Conservation (phyloP, 257 asterid species). For the Sherardia arvensis region DNA sequence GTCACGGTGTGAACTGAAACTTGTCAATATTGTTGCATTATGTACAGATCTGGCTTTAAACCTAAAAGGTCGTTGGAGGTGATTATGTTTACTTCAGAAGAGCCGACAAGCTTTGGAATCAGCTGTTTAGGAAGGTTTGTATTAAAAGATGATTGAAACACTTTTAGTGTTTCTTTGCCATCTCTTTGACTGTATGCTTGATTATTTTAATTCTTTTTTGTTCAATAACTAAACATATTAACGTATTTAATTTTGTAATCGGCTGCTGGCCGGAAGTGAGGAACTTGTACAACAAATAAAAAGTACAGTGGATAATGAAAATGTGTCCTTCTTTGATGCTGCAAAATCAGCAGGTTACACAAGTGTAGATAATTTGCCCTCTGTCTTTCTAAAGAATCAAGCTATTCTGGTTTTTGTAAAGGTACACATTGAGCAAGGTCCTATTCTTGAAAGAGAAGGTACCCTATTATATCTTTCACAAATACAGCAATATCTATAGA, state of each 20-base stretch:
- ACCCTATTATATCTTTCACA: neutral
- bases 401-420: slow-evolving; percentile 70
- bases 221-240: too few species aligned
- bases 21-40: neutral
- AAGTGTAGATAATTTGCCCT: slow-evolving; percentile 40
- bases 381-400: slow-evolving; percentile 56
- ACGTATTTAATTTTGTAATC: slow-evolving; percentile 70
- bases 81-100: slow-evolving; percentile 96
- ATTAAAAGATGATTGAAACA: neutral
- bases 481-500: neutral
- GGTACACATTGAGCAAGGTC: slow-evolving; percentile 98
- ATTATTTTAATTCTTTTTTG: neutral
- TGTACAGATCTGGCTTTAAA: too few species aligned
- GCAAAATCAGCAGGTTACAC: slow-evolving; percentile 65
- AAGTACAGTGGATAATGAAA: too few species aligned
- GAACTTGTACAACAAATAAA: slow-evolving; percentile 55
- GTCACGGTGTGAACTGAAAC: neutral
- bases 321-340: slow-evolving; percentile 55
- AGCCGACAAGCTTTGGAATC: slow-evolving; percentile 95
- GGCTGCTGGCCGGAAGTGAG: slow-evolving; percentile 70
- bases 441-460: slow-evolving; percentile 94
- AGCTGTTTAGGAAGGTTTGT: slow-evolving; percentile 92
- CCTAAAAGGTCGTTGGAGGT: slow-evolving; percentile 87
- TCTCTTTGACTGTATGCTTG: neutral
- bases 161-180: slow-evolving; percentile 2